Percentiles rank a stretch among this genome's conserved stretches.
Evolutionary conservation across 306 rosid species (phyloP).

Genomic region (Dryas drummondii): DNA sequence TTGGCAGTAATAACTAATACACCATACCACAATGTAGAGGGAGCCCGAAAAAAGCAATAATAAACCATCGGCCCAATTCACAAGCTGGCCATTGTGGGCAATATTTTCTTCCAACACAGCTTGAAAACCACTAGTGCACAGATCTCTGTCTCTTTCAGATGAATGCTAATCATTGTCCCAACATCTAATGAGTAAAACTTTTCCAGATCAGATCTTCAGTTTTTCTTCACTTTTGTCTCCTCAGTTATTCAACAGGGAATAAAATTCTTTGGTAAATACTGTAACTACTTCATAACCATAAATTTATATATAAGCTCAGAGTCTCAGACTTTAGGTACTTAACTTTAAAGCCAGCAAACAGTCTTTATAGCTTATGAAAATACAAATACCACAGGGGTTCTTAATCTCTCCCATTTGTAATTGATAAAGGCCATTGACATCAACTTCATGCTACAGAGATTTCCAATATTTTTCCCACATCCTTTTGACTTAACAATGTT

Average conservation of each 20-base stretch:
- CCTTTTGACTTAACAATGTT: too few species aligned
- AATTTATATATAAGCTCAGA: too few species aligned
- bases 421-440: not conserved
- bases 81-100: not conserved
- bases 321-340: too few species aligned
- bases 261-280: not conserved
- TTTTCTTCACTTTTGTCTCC: not conserved
- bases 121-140: not conserved
- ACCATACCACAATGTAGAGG: too few species aligned
- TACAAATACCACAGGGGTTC: not conserved
- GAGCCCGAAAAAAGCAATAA: too few species aligned
- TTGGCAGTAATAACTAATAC: too few species aligned
- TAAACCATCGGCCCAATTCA: not conserved
- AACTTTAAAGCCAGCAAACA: too few species aligned
- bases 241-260: not conserved
- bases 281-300: too few species aligned
- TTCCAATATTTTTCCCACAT: not conserved
- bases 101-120: not conserved
- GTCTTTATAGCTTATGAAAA: too few species aligned
- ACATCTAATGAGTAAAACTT: not conserved
- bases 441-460: not conserved
- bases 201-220: not conserved
- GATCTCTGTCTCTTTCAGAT: not conserved
- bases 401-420: not conserved
- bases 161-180: not conserved